These are phyloP conservation scores for Prillingera fragicola DNA, from an alignment of 1,284 basidiomycete genomes.

Conservation along the genomic window DNA sequence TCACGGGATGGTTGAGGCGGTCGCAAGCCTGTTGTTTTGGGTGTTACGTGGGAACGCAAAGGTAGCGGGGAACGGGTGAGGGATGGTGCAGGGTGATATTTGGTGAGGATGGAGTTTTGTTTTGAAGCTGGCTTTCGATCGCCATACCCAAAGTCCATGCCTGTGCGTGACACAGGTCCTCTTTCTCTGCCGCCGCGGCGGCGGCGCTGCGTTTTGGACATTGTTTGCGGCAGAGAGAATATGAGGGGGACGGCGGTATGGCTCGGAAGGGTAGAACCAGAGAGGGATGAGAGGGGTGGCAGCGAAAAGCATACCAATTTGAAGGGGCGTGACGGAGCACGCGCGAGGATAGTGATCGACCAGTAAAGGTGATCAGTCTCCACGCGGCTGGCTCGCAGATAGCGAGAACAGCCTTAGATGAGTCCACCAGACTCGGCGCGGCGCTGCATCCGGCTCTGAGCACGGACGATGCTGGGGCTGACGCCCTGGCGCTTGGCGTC, in stretches of 20 bases:
- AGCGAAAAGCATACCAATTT: slow-evolving; percentile 41
- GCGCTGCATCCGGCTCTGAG: slow-evolving; percentile 40
- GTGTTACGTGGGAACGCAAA: slow-evolving; percentile 1
- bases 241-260: slow-evolving; percentile 33
- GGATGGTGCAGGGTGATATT: slow-evolving; percentile 15
- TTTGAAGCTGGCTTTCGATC: slow-evolving; percentile 37
- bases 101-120: slow-evolving; percentile 5
- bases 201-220: slow-evolving; percentile 47
- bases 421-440: slow-evolving; percentile 40
- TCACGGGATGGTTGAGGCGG: slow-evolving; percentile 51
- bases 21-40: slow-evolving; percentile 16
- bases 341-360: slow-evolving; percentile 1
- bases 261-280: slow-evolving; percentile 34
- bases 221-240: slow-evolving; percentile 15
- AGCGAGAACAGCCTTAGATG: slow-evolving; percentile 24
- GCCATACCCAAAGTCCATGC: slow-evolving; percentile 43
- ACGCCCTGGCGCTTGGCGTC: slow-evolving; percentile 46
- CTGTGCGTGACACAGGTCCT: slow-evolving; percentile 40
- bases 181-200: slow-evolving; percentile 32
- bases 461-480: slow-evolving; percentile 41
- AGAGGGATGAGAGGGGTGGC: slow-evolving; percentile 18
- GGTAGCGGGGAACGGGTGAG: slow-evolving; percentile 15
- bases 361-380: slow-evolving; percentile 1
- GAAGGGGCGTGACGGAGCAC: slow-evolving; percentile 6
- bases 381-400: slow-evolving; percentile 1